phyloP scores from a whole-genome alignment of 768 basidiomycete species.

The Phanerodontia chrysosporium region DNA sequence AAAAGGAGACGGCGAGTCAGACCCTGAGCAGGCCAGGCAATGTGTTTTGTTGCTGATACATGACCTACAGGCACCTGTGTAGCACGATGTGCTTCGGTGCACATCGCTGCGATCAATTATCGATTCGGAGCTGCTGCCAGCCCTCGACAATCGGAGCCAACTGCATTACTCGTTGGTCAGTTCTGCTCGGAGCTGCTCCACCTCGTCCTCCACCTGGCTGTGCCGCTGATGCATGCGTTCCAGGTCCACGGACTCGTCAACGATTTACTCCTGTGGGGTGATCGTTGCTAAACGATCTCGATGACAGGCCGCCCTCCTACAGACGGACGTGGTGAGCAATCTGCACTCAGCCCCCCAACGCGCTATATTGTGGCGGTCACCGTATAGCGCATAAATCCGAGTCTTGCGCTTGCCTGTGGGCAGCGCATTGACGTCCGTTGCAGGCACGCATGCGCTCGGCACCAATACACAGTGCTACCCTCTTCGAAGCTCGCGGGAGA shows the following conservation, averaged over 20 bases:
- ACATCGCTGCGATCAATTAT: neutral
- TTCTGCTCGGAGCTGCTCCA: neutral
- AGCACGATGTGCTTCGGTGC: neutral
- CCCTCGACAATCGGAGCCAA: neutral
- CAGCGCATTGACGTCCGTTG: neutral
- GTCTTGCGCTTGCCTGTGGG: neutral
- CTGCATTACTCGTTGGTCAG: neutral
- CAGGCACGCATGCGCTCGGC: neutral
- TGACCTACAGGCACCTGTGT: too few species aligned
- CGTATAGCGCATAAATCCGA: neutral
- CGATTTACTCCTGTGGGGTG: neutral
- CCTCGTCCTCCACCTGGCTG: neutral
- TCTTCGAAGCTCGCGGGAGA: neutral
- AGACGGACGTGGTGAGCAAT: neutral
- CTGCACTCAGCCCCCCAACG: neutral
- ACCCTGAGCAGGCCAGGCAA: too few species aligned
- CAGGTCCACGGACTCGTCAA: neutral
- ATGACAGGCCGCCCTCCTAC: neutral
- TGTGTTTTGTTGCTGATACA: too few species aligned
- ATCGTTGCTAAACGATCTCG: neutral
- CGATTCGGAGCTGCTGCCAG: neutral
- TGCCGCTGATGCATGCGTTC: neutral
- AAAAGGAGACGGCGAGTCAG: too few species aligned
- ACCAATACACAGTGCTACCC: neutral
- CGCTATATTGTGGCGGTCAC: neutral